These are phyloP conservation scores for Stagonosporopsis chrysanthemi DNA, from an alignment of 2,329 filamentous ascomycete species.

Conservation along the genomic window DNA sequence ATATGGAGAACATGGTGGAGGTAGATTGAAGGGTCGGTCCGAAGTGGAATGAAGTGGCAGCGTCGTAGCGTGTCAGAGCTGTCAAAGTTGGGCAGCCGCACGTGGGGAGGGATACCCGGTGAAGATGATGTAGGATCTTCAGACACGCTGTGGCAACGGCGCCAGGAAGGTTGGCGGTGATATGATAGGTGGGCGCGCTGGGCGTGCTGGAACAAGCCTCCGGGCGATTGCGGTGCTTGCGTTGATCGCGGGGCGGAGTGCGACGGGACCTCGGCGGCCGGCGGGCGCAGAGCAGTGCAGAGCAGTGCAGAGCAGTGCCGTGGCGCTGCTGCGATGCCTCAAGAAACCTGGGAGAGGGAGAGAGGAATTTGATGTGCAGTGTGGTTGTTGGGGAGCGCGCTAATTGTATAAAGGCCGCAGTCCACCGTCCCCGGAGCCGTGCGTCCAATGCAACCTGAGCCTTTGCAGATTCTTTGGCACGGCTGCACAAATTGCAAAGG, in stretches of 20 bases:
- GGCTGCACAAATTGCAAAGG: slow-evolving; percentile 6
- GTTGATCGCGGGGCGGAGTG: slow-evolving; percentile 10
- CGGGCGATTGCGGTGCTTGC: slow-evolving; percentile 12
- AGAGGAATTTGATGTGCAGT: slow-evolving; percentile 34
- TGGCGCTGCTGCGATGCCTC: slow-evolving; percentile 17
- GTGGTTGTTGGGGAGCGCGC: slow-evolving; percentile 15
- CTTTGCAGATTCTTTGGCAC: slow-evolving; percentile 25
- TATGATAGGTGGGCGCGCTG: slow-evolving; percentile 14
- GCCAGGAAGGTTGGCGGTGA: slow-evolving; percentile 8
- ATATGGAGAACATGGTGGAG: slow-evolving; percentile 47
- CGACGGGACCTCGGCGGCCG: slow-evolving; percentile 10
- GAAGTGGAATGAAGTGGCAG: slow-evolving; percentile 35
- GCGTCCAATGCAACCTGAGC: slow-evolving; percentile 28
- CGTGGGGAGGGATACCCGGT: slow-evolving; percentile 42
- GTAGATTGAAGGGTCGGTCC: slow-evolving; percentile 36
- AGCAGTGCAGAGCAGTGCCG: slow-evolving; percentile 9
- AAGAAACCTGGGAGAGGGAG: slow-evolving; percentile 22
- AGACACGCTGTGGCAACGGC: slow-evolving; percentile 44
- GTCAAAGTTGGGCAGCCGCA: slow-evolving; percentile 29
- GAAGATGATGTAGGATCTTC: slow-evolving; percentile 43
- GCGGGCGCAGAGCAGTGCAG: slow-evolving; percentile 14
- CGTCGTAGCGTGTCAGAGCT: slow-evolving; percentile 33
- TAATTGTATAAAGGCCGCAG: slow-evolving; percentile 20
- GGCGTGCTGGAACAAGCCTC: slow-evolving; percentile 2
- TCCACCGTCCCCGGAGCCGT: slow-evolving; percentile 18